These are phyloP conservation scores for Termitomyces sp. DNA, from an alignment of 768 basidiomycete genomes.

Conservation along the genomic window DNA sequence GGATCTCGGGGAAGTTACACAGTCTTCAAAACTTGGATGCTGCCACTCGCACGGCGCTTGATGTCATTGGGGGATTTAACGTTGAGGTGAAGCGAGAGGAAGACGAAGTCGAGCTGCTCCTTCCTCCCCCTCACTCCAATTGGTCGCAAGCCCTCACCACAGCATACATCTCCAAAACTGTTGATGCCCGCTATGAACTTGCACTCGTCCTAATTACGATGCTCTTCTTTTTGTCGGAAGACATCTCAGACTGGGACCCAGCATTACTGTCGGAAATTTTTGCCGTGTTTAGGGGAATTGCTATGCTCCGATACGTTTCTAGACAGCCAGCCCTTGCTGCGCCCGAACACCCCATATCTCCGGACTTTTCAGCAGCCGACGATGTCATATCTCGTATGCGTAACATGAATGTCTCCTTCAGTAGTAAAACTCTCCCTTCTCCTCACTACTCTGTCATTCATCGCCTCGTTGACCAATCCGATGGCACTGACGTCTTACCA, in stretches of 20 bases:
- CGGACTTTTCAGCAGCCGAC: constrained; percentile 31
- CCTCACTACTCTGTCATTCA: constrained; percentile 65
- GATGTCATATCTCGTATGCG: constrained; percentile 69
- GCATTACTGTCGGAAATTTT: constrained; percentile 69
- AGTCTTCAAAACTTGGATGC: constrained; percentile 54
- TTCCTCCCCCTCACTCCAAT: constrained; percentile 53
- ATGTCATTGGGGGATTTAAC: constrained; percentile 72
- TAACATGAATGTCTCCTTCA: constrained; percentile 69
- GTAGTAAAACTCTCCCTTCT: constrained; percentile 37
- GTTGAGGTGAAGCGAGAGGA: constrained; percentile 72
- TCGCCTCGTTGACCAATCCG: constrained; percentile 53
- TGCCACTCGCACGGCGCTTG: constrained; percentile 55
- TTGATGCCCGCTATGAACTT: constrained; percentile 75
- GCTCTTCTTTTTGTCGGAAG: constrained; percentile 68
- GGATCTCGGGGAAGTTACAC: constrained; percentile 60
- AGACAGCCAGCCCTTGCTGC: constrained; percentile 51
- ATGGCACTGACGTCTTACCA: constrained; percentile 47
- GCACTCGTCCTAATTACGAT: constrained; percentile 62
- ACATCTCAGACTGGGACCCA: constrained; percentile 61
- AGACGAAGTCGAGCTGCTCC: constrained; percentile 57
- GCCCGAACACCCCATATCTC: constrained; percentile 17
- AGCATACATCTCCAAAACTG: constrained; percentile 57
- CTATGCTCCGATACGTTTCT: constrained; percentile 62
- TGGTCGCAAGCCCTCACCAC: constrained; percentile 63
- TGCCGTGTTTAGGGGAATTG: constrained; percentile 75